Percentiles rank a stretch among this genome's conserved stretches.
Evolutionary conservation across 1,284 basidiomycete species (phyloP).

Genomic region (Ceratobasidium sp.): DNA sequence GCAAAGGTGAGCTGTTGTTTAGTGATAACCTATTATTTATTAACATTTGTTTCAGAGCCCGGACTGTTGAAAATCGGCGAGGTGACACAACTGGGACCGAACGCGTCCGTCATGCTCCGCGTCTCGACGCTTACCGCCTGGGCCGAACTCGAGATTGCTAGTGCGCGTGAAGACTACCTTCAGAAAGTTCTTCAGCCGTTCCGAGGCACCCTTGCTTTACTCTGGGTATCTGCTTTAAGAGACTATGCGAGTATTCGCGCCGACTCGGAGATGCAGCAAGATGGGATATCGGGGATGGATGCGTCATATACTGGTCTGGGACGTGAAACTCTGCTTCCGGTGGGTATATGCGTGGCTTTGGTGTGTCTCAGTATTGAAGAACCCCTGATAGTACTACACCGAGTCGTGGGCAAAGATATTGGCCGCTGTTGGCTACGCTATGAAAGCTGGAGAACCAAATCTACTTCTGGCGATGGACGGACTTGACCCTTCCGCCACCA

Average conservation of each 20-base stretch:
- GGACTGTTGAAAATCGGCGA: constrained; percentile 89
- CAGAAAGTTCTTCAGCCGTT: constrained; percentile 87
- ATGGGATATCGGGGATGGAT: constrained; percentile 76
- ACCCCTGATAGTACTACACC: constrained; percentile 77
- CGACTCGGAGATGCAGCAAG: constrained; percentile 85
- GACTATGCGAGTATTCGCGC: constrained; percentile 93
- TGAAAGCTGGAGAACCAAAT: constrained; percentile 75
- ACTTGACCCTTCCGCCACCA: constrained; percentile 57
- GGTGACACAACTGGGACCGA: constrained; percentile 87
- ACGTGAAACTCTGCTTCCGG: constrained; percentile 89
- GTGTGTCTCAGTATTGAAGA: background rate
- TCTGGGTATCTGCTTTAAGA: constrained; percentile 90
- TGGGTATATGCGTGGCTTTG: constrained; percentile 57
- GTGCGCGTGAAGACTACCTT: constrained; percentile 79
- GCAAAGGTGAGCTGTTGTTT: constrained; percentile 67
- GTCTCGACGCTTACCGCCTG: constrained; percentile 95
- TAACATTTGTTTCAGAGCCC: constrained; percentile 64
- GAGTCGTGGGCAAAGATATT: constrained; percentile 86
- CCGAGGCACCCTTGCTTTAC: constrained; percentile 73
- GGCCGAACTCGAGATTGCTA: constrained; percentile 91
- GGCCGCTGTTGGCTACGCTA: constrained; percentile 84
- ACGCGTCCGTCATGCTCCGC: constrained; percentile 94
- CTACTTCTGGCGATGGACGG: constrained; percentile 87
- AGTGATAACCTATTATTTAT: background rate
- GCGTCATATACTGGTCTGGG: constrained; percentile 87